Conservation (phyloP, 148 eudicot species). For the Salicornia ramosissima region DNA sequence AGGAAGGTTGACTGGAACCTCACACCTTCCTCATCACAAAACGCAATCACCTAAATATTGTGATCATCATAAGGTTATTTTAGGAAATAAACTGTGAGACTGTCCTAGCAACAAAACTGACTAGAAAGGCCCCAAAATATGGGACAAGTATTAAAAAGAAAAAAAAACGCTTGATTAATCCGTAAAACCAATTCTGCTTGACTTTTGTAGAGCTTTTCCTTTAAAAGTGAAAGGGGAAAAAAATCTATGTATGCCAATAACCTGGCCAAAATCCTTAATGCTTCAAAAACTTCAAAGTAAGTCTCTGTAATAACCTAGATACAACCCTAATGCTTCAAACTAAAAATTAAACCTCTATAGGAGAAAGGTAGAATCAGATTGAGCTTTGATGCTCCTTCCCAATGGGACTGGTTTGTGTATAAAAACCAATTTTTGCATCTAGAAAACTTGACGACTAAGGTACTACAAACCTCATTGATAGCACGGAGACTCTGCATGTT, state of each 20-base stretch:
- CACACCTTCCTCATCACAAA: conserved; percentile 97
- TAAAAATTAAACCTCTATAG: no score
- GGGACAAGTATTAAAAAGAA: no score
- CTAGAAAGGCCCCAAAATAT: no score
- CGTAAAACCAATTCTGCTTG: no score
- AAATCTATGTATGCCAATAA: background rate
- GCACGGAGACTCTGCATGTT: no score
- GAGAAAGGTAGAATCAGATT: no score
- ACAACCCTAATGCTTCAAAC: background rate
- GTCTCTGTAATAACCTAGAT: background rate
- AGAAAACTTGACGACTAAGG: background rate
- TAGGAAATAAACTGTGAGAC: background rate
- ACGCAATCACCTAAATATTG: conserved; percentile 74
- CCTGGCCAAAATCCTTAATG: background rate
- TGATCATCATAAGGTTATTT: conserved; percentile 1
- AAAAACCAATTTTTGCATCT: background rate
- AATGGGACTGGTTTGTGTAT: background rate
- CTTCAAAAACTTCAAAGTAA: no score
- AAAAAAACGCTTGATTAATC: no score
- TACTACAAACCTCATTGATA: background rate
- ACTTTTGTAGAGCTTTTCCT: no score
- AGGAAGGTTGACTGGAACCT: conserved; percentile 94
- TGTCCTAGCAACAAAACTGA: background rate
- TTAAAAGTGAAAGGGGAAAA: background rate
- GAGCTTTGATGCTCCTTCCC: no score